Base-by-base conservation (phyloP, 768 basidiomycete species). In the Suillus tomentosus region DNA sequence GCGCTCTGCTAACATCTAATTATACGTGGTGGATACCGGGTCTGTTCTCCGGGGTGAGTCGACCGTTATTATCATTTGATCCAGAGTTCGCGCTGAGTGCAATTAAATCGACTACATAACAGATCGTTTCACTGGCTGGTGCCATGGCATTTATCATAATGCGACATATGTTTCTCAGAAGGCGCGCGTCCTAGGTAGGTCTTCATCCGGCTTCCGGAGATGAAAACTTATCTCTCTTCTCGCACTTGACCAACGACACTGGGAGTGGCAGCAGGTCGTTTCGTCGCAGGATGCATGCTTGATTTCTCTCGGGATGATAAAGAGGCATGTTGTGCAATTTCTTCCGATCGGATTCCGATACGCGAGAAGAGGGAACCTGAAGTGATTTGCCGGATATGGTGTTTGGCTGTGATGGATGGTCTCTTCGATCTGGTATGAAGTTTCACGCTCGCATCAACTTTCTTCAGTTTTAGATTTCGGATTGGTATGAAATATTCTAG, bases 11-110 rank as follows among this genome's bases (percentile, higher is more conserved):
- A 5, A 80, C 84, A 0, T 57, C 71, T 11, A 72, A 76, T 3
- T 86, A 82, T 67, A 71, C 80, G 4, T 88, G 87, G 87, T 86
- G 83, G 82, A 78, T 80, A 15, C 84, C 87, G 3, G 81, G 80
- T 2, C 48, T 86, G 13, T 88, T 87, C 68, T 76, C 82, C 31
- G 85, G 82, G 51, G 76, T 79, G 66, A 34, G 72, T 67, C 42
- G 17, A 40, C 14, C 15, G 4, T 40, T 1, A 10, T 24, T 17
- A 10, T 9, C 5, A 7, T 48, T 48, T 24, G 22, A 8, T 24
- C 48, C 24, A 27, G 24, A 51, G 24, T 51, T 27, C 3, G 10
- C 2, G 27, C 15, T 7, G 27, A 31, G 15, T 51, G 8, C 27
- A 10, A 51, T 51, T 27, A 8, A 51, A 42, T 31, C 8, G 10